Evolutionary conservation across 192 early-diverging fungal genomes (phyloP), one percentile per base, ranked within the genome.

Genomic region (Coemansia sp.): DNA sequence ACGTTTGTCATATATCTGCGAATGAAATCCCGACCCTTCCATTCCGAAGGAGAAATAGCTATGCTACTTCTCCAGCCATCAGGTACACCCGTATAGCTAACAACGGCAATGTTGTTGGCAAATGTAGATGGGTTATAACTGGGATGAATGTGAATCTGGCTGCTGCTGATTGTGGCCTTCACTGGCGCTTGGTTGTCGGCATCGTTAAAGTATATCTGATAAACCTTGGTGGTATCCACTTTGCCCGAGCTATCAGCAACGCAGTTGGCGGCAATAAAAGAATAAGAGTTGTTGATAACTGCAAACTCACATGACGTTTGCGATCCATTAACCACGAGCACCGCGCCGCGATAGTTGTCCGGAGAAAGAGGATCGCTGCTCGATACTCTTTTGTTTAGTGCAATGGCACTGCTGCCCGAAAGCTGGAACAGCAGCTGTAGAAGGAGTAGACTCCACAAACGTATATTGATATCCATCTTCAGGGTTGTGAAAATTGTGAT

Each of bases 41-140:
- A 68, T 35, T 69, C 67, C 52, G 45, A 56, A 15, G 41, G 36
- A 8, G 63, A 61, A 12, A 69, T 67, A 2, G 59, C 62, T 22
- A 69, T 36, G 14, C 56, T 54, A 36, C 64, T 75, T 11, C 33
- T 20, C 73, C 73, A 75, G 28, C 28, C 41, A 5, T 54, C 39
- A 12, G 45, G 35, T 3, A 41, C 57, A 38, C 56, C 64, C 34
- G 38, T 17, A 22, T 35, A 71, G 12, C 39, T 28, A 37, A 67
- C 67, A 3, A 76, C 52, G 5, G 74, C 69, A 22, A 76, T 64
- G 61, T 76, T 71, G 69, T 76, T 71, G 33, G 74, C 74, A 57
- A 71, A 65, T 12, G 68, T 64, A 8, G 32, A 37, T 0, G 65
- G 32, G 65, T 76, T 55, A 14, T 56, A 76, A 5, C 36, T 15